Evolutionary conservation across 805 yeast genomes (phyloP).

Genomic region (Blastobotrys mokoenaii): DNA sequence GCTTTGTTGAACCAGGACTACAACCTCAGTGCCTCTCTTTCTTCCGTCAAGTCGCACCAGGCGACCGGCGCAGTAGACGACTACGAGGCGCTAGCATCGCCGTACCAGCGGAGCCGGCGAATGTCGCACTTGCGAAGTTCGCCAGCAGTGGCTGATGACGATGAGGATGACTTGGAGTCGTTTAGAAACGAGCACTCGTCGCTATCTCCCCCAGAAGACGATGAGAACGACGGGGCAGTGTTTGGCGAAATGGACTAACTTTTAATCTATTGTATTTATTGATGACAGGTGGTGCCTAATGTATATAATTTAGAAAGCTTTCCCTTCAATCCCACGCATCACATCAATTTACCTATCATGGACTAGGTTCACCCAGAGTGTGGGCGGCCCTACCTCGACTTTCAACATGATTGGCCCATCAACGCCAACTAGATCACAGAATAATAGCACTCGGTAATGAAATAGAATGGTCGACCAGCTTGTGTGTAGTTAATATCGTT

Average conservation of each 20-base stretch:
- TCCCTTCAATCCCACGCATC: no score
- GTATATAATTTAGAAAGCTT: no score
- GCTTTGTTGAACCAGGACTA: neutral
- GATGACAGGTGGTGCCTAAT: no score
- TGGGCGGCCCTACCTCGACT: no score
- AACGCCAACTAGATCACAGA: no score
- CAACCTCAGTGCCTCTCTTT: neutral
- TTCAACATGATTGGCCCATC: no score
- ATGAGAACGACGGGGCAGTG: slow-evolving; percentile 23
- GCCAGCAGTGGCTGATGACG: slow-evolving; percentile 6
- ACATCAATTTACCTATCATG: no score
- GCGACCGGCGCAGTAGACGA: slow-evolving; percentile 9
- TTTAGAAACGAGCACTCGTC: slow-evolving; percentile 15
- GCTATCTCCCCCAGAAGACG: slow-evolving; percentile 7
- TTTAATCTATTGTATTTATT: neutral
- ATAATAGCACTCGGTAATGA: no score
- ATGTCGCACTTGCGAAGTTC: slow-evolving; percentile 15
- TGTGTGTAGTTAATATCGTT: no score
- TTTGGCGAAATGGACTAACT: slow-evolving; percentile 32
- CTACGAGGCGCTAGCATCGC: slow-evolving; percentile 16
- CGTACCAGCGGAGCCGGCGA: slow-evolving; percentile 13
- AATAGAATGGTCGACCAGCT: no score
- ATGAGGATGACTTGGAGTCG: slow-evolving; percentile 9
- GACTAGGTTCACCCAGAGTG: no score
- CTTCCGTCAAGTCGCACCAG: neutral